Evolutionary conservation across 805 yeast species (phyloP), one percentile per base, ranked within the genome.

Genomic region (Starmerella bombicola): DNA sequence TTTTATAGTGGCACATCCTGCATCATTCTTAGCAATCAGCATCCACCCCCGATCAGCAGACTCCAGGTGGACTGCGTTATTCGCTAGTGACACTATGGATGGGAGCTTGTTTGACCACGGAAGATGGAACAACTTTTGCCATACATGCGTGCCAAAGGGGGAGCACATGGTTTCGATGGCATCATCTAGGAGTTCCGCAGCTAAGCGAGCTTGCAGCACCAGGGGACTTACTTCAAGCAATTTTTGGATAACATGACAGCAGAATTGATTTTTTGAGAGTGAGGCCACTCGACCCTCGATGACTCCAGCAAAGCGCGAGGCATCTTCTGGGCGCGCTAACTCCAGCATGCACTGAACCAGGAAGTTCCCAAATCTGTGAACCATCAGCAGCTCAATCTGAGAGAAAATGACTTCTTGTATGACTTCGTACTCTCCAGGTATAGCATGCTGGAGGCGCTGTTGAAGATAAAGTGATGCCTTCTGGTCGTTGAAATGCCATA

Each of bases 181-280:
- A 7, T 52, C 47, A 20, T 47, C 49, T 12, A 61, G 54, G 45
- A 65, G 51, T 37, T 65, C 69, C n/a, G 59, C 56, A n/a, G 63
- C 55, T 35, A 65, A 53, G 13, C 41, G 43, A 5, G 50, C 47
- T 39, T 56, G 60, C 12, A 50, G 48, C 4, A 43, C 48, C 22
- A 53, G 53, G 4, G 50, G 49, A 10, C 57, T 56, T 25, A 59
- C 57, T 33, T 62, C 68, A 17, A 65, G 52, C 3, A 66, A 59
- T 40, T 60, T 60, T 37, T 65, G 69, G 8, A 65, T 54, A 3
- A 65, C 69, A 45, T 65, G 68, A 42, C 68, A 65, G 12, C 67
- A 66, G 42, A 62, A 65, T 6, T 59, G 58, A 39, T 65, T 59
- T 48, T 52, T 55, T 4, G 68, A 50, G 15, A 64, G 45, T 20